phyloP scores from a whole-genome alignment of 176 grass and related monocot species.

The Raddia guianensis region DNA sequence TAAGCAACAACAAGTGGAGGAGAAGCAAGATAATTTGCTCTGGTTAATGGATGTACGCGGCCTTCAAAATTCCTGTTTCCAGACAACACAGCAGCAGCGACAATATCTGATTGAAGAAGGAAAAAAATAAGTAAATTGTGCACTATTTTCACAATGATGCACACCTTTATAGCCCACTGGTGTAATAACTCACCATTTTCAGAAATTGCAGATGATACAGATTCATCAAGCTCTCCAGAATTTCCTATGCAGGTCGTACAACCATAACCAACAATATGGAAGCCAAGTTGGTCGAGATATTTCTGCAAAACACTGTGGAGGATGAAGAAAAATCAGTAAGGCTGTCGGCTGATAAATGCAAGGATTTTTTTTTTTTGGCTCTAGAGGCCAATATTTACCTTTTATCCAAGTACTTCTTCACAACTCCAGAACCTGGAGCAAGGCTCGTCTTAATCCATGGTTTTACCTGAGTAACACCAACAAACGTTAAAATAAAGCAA shows the following conservation, averaged over 20 bases:
- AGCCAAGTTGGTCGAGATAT: slow-evolving; percentile 92
- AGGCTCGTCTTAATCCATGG: slow-evolving; percentile 99
- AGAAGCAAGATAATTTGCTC: slow-evolving; percentile 98
- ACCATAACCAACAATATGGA: slow-evolving; percentile 95
- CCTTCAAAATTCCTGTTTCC: slow-evolving; percentile 99
- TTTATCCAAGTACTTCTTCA: slow-evolving; percentile 86
- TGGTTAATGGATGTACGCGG: slow-evolving; percentile 89
- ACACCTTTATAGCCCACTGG: slow-evolving; percentile 4
- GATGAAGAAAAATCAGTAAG: slow-evolving; percentile 14
- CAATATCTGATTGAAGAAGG: slow-evolving; percentile 67
- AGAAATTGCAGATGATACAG: slow-evolving; percentile 74
- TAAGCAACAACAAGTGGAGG: slow-evolving; percentile 96
- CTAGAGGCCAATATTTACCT: slow-evolving; percentile 52
- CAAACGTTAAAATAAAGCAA: slow-evolving; percentile 25
- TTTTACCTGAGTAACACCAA: slow-evolving; percentile 72
- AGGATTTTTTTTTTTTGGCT: neutral
- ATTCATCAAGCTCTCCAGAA: slow-evolving; percentile 93
- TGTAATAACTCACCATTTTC: slow-evolving; percentile 72
- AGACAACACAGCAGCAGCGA: slow-evolving; percentile 90
- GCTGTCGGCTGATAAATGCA: neutral
- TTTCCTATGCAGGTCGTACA: slow-evolving; percentile 99
- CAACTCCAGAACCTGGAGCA: slow-evolving; percentile 97
- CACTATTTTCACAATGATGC: slow-evolving; percentile 10
- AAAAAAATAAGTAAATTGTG: slow-evolving; percentile 30
- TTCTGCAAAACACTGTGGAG: slow-evolving; percentile 83